A percentile compares a stretch with the other conserved stretches of the same genome.
Evolutionary conservation across 73 alveolate species (phyloP).

Genomic region (Uronychia binucleata): DNA sequence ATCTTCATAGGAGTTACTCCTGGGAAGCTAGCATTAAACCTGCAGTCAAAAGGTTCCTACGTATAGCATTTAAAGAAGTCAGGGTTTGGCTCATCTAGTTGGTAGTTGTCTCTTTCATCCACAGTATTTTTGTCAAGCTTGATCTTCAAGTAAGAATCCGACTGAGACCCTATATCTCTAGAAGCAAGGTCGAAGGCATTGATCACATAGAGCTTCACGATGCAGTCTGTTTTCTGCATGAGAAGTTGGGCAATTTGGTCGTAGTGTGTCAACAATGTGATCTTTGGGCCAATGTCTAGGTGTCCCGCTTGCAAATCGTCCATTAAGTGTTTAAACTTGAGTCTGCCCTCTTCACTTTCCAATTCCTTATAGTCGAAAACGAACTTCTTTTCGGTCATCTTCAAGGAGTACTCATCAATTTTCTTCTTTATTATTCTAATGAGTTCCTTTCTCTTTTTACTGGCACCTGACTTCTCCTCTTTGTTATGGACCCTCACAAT

Average conservation of each 20-base stretch:
- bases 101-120: conserved; percentile 69
- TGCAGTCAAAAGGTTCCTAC: background rate
- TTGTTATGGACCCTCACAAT: conserved; percentile 2
- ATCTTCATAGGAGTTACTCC: conserved; percentile 88
- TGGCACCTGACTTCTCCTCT: background rate
- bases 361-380: conserved; percentile 25
- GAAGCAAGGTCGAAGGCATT: conserved; percentile 87
- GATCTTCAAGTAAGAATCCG: conserved; percentile 95
- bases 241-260: conserved; percentile 25
- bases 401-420: background rate
- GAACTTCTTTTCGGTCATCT: background rate
- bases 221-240: conserved; percentile 61
- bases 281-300: background rate
- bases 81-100: conserved; percentile 84
- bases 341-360: conserved; percentile 31
- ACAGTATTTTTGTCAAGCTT: conserved; percentile 69
- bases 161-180: conserved; percentile 86
- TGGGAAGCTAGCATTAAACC: conserved; percentile 86
- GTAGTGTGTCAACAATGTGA: background rate
- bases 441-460: background rate
- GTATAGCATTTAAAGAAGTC: conserved; percentile 67
- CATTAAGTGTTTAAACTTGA: conserved; percentile 20
- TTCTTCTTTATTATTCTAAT: conserved; percentile 5
- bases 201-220: conserved; percentile 89
- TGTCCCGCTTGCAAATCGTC: conserved; percentile 34